phyloP scores from a whole-genome alignment of 257 asterid genomes.

The Catharanthus roseus region DNA sequence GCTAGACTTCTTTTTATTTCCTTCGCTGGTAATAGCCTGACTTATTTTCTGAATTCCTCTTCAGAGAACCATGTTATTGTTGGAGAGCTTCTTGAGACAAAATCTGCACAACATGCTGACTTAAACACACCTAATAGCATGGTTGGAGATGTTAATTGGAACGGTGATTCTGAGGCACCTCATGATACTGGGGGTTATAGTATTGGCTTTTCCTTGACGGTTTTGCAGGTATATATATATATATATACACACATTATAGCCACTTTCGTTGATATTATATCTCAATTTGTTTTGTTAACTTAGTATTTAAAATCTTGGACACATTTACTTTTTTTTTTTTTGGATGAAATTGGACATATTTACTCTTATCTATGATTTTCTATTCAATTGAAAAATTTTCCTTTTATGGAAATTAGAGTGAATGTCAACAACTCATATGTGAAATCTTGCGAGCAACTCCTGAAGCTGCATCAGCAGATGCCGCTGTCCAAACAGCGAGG shows the following conservation, averaged over 20 bases:
- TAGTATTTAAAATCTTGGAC: constrained; percentile 3
- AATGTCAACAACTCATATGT: constrained; percentile 97
- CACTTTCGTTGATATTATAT: constrained; percentile 11
- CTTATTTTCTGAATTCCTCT: constrained; percentile 12
- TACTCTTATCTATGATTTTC: constrained; percentile 4
- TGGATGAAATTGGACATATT: too few relatives aligned
- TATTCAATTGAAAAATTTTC: constrained; percentile 7
- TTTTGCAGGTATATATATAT: constrained; percentile 64
- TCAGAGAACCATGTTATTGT: constrained; percentile 97
- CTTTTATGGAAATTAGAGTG: constrained; percentile 59
- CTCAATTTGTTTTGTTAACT: constrained; percentile 8
- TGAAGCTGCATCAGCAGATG: constrained; percentile 99
- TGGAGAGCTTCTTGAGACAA: constrained; percentile 93
- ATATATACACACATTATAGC: constrained; percentile 16
- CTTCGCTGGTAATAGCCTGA: constrained; percentile 9
- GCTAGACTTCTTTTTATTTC: constrained; percentile 16
- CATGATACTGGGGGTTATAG: constrained; percentile 91
- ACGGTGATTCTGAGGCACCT: constrained; percentile 71
- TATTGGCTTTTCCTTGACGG: constrained; percentile 82
- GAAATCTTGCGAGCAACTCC: constrained; percentile 99
- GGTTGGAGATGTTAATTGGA: constrained; percentile 73
- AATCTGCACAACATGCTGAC: constrained; percentile 78
- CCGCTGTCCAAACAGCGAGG: constrained; percentile 95
- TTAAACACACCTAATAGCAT: constrained; percentile 83
- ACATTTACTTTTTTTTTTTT: too few relatives aligned